Evolutionary conservation across 352 stramenopile species (phyloP), one percentile per base, ranked within the genome.

Genomic region (Phytophthora sojae): DNA sequence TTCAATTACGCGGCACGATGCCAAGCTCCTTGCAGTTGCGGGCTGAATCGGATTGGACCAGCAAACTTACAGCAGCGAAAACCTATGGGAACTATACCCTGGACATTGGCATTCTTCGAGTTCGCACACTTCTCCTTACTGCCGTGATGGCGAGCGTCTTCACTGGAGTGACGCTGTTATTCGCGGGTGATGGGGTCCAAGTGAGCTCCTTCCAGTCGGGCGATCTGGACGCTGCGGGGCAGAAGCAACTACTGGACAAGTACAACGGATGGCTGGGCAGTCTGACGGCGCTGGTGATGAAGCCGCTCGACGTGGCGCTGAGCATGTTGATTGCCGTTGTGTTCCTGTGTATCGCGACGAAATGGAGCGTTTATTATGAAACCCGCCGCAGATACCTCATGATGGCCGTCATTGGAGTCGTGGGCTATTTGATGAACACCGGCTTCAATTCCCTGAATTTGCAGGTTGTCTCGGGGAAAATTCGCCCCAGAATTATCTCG

Each of bases 341-440:
- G 9, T 47, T 64, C 35, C 17, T 64, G 21, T 59, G 62, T 19
- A 4, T 69, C 15, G 42, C 62, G 3, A 64, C 54, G 14, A 58
- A 44, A 35, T 52, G 11, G 14, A 64, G 30, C 53, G 32, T 69
- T 26, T 26, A 69, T 12, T 23, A 59, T 6, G 52, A 69, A 49
- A 57, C 17, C 23, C 63, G 29, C n/a, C 54, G 63, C 32, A 44
- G 44, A 21, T 64, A 57, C 53, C 8, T 51, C 14, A 26, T 59
- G 3, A 70, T 54, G 63, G 55, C 4, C 7, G 45, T 49, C 11
- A 54, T 70, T 59, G 63, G 63, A 3, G 30, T 54, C 19, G 30
- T 64, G 14, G 45, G 63, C 2, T 70, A 64, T 35, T 26, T 70
- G 44, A 69, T 69, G 54, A 69, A 69, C 32, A 69, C 54, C 2